phyloP scores from a whole-genome alignment of 495 filamentous ascomycete genomes.

The Podospora sp. region DNA sequence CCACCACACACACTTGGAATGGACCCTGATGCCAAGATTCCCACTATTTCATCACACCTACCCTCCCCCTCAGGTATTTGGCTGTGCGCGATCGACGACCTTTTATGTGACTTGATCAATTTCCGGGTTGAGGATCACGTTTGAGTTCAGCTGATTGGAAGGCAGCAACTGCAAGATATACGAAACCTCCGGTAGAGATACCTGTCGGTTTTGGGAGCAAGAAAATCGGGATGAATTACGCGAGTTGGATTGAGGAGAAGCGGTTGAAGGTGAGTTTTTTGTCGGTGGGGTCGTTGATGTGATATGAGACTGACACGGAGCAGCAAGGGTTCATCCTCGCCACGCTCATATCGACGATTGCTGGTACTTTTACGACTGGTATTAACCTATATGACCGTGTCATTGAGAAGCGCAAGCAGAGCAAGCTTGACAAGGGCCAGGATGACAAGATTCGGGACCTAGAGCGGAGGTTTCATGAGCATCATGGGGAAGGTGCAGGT shows the following conservation, averaged over 20 bases:
- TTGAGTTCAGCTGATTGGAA: background rate
- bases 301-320: background rate
- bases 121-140: background rate
- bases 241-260: slow-evolving; percentile 60
- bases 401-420: slow-evolving; percentile 37
- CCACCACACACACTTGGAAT: background rate
- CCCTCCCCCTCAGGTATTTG: background rate
- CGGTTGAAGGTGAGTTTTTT: slow-evolving; percentile 24
- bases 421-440: slow-evolving; percentile 35
- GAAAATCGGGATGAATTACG: slow-evolving; percentile 56
- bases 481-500: slow-evolving; percentile 11
- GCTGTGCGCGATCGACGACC: background rate
- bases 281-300: too few species aligned
- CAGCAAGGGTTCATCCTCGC: slow-evolving; percentile 42
- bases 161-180: too few species aligned
- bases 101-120: background rate
- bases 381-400: slow-evolving; percentile 43
- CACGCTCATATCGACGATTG: slow-evolving; percentile 42
- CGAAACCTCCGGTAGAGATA: too few species aligned
- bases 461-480: slow-evolving; percentile 37
- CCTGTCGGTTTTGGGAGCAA: too few species aligned
- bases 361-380: slow-evolving; percentile 41
- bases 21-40: background rate
- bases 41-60: background rate
- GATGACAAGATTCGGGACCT: slow-evolving; percentile 41